These are phyloP conservation scores for Cyberlindnera americana DNA, from an alignment of 805 yeast genomes.

Conservation along the genomic window DNA sequence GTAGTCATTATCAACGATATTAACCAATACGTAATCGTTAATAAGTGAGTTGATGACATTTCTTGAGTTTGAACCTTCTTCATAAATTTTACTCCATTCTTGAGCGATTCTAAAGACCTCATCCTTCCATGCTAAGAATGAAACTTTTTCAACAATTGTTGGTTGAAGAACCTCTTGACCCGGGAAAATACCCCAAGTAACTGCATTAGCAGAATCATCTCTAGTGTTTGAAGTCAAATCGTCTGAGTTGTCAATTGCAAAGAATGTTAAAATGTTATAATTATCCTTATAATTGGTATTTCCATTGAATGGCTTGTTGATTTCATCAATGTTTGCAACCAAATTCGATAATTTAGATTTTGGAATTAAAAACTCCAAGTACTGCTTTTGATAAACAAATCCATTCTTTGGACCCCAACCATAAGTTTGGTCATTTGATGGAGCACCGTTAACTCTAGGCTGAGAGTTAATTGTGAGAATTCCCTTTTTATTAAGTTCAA, in stretches of 20 bases:
- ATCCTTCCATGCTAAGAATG: constrained; percentile 96
- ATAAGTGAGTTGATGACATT: constrained; percentile 41
- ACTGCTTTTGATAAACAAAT: constrained; percentile 87
- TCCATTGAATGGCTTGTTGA: constrained; percentile 35
- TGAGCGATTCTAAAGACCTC: constrained; percentile 80
- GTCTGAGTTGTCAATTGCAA: constrained; percentile 62
- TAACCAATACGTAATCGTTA: constrained; percentile 68
- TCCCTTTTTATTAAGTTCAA: constrained; percentile 61
- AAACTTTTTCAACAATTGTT: constrained; percentile 87
- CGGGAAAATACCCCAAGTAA: constrained; percentile 98
- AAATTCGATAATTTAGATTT: constrained; percentile 38
- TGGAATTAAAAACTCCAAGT: constrained; percentile 80
- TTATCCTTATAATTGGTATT: constrained; percentile 29
- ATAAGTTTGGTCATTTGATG: constrained; percentile 70
- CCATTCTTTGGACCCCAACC: constrained; percentile 99
- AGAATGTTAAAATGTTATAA: constrained; percentile 63
- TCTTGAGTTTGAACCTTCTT: constrained; percentile 32
- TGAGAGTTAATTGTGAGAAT: constrained; percentile 88
- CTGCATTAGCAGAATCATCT: constrained; percentile 79
- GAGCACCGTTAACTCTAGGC: constrained; percentile 82
- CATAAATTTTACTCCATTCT: constrained; percentile 70
- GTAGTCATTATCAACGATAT: constrained; percentile 86
- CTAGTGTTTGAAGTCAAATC: constrained; percentile 64
- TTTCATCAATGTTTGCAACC: constrained; percentile 41
- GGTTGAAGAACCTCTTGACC: constrained; percentile 94